Percentiles rank a stretch among this genome's conserved stretches.
Conservation (phyloP, 169 alveolate species). For the Babesia microti region DNA sequence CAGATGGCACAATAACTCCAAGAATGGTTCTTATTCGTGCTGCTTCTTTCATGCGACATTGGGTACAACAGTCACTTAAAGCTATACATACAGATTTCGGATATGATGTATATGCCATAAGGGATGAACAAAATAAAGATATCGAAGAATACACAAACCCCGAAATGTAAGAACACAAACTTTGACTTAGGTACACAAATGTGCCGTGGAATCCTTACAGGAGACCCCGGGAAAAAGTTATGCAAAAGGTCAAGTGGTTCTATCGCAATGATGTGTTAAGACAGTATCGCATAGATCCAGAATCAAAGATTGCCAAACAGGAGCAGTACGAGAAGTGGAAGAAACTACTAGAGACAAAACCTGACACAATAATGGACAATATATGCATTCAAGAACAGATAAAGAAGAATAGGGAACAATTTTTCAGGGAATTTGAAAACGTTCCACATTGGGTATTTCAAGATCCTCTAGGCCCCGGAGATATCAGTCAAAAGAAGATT, state of each 20-base stretch:
- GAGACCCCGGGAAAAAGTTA: slow-evolving; percentile 47
- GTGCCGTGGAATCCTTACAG: slow-evolving; percentile 76
- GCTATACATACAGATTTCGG: slow-evolving; percentile 54
- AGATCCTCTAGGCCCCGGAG: slow-evolving; percentile 41
- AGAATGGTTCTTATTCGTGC: slow-evolving; percentile 60
- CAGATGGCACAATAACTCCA: slow-evolving; percentile 75
- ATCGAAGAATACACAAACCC: slow-evolving; percentile 56
- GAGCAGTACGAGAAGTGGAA: slow-evolving; percentile 44
- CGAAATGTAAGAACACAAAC: slow-evolving; percentile 50
- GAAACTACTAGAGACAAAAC: slow-evolving; percentile 18
- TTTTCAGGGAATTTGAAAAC: slow-evolving; percentile 14
- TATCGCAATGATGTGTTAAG: slow-evolving; percentile 66
- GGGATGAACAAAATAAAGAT: slow-evolving; percentile 35
- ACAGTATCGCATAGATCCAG: slow-evolving; percentile 69
- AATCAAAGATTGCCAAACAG: slow-evolving; percentile 54
- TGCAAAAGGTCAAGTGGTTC: slow-evolving; percentile 54
- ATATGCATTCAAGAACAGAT: too few species aligned
- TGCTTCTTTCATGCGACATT: slow-evolving; percentile 48
- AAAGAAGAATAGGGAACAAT: slow-evolving; percentile 10
- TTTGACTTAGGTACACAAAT: slow-evolving; percentile 49
- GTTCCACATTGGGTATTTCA: slow-evolving; percentile 43
- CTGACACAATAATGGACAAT: slow-evolving; percentile 1
- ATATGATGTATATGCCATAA: slow-evolving; percentile 49
- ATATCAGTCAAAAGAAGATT: slow-evolving; percentile 22
- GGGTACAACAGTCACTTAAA: slow-evolving; percentile 49